Conservation (phyloP, 768 basidiomycete species). For the Coprinopsis cinerea region DNA sequence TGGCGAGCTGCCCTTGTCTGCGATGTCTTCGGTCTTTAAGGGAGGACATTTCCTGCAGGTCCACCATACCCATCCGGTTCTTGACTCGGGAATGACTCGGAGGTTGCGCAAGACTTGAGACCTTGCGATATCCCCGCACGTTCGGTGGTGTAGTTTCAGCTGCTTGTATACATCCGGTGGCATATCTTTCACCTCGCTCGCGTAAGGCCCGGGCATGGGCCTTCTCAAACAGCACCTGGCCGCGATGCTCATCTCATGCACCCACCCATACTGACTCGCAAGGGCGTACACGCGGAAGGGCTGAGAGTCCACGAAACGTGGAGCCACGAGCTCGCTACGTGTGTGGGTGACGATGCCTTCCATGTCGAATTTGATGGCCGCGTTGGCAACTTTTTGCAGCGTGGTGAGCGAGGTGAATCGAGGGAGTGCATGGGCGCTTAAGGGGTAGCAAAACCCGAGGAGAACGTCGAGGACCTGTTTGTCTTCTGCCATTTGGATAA, state of each 20-base stretch:
- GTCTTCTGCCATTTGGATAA: constrained; percentile 46
- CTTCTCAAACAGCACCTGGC: constrained; percentile 30
- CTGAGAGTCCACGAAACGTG: constrained; percentile 30
- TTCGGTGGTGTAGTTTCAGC: constrained; percentile 35
- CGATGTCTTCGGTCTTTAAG: constrained; percentile 9
- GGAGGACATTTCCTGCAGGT: constrained; percentile 22
- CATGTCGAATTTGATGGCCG: constrained; percentile 49
- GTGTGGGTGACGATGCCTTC: constrained; percentile 31
- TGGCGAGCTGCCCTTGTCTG: too few relatives aligned
- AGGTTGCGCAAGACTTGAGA: constrained; percentile 22
- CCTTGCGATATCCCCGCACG: constrained; percentile 31
- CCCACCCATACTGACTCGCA: constrained; percentile 34
- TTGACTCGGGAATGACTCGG: constrained; percentile 18
- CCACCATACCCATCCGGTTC: constrained; percentile 30
- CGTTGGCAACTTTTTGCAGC: constrained; percentile 36
- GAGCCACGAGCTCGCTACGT: constrained; percentile 24
- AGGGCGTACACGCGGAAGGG: constrained; percentile 39
- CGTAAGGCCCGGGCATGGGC: constrained; percentile 20
- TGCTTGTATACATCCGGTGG: constrained; percentile 34
- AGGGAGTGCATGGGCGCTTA: constrained; percentile 28
- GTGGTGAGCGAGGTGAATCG: constrained; percentile 32
- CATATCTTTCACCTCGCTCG: constrained; percentile 33
- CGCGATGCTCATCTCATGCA: constrained; percentile 26
- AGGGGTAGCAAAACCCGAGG: constrained; percentile 44
- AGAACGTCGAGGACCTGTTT: constrained; percentile 33